phyloP scores from a whole-genome alignment of 495 filamentous ascomycete genomes.

The Penicillium pancosmium region DNA sequence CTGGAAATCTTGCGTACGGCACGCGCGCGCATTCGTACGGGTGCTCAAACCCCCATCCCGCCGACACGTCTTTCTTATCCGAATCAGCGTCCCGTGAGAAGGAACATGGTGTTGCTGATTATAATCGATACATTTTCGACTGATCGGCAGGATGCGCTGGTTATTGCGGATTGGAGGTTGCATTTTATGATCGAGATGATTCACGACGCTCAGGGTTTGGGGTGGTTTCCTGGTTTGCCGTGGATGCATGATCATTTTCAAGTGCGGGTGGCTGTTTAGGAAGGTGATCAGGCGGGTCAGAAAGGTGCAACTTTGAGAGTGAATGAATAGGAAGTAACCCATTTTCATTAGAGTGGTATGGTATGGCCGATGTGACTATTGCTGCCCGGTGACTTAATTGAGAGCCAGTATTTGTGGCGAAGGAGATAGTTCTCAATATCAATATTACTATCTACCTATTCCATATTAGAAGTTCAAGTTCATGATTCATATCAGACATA shows the following conservation, averaged over 20 bases:
- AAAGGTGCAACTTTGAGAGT: too few species aligned
- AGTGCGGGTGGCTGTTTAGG: neutral
- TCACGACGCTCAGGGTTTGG: conserved; percentile 5
- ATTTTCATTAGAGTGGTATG: too few species aligned
- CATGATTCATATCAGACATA: too few species aligned
- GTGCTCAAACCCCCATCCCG: neutral
- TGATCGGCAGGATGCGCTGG: neutral
- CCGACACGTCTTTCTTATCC: neutral
- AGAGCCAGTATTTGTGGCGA: too few species aligned
- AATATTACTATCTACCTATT: too few species aligned
- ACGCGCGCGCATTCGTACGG: neutral
- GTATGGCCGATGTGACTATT: too few species aligned
- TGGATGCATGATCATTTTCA: conserved; percentile 8
- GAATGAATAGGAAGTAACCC: too few species aligned
- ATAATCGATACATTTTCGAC: neutral
- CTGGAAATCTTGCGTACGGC: neutral
- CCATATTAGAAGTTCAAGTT: too few species aligned
- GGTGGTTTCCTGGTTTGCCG: conserved; percentile 14
- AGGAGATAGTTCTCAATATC: too few species aligned
- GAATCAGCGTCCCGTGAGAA: neutral
- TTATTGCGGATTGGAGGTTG: neutral
- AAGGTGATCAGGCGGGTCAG: too few species aligned
- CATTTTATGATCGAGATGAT: conserved; percentile 13
- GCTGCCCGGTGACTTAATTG: too few species aligned
- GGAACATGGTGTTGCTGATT: neutral